Evolutionary conservation across 2,329 filamentous ascomycete genomes (phyloP), one percentile per base, ranked within the genome.

Genomic region (Leptographium procerum): DNA sequence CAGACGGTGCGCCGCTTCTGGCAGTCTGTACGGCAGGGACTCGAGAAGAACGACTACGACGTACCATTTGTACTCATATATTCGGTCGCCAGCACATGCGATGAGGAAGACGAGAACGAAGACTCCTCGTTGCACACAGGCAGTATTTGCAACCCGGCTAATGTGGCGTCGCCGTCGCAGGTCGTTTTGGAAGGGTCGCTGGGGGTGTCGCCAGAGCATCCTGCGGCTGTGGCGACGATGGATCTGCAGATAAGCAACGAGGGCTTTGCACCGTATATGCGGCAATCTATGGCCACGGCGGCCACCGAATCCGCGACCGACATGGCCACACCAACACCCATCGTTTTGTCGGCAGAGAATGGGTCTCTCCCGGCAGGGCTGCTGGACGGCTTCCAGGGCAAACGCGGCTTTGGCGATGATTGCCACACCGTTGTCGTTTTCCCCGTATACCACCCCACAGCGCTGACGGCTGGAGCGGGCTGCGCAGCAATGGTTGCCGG

Each of bases 51-150:
- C 67, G 84, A 88, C 64, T 78, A 80, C 59, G 89, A 94, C 68
- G 82, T 88, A 5, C 89, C 89, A 0, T 89, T 92, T 66, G 84
- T 84, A 24, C 73, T 92, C 60, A 77, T 92, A 1, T 94, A 94
- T 69, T 90, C 87, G 1, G 83, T 89, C 3, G 53, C 50, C 29
- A 36, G 26, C 28, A 53, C 19, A 19, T 45, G 33, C 22, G 72
- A 69, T 10, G 87, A 89, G 63, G 72, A 89, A 63, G 72, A 68
- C 11, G 87, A 89, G 62, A 88, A 84, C 67, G 88, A 91, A 59
- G 77, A 80, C 6, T 85, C 85, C 6, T 89, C 87, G 1, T 79
- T 89, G 61, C 81, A 88, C 65, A 89, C 87, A 0, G 85, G 81
- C 45, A 87, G 82, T 62, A 68, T 83, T 28, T 67, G 81, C 8